These are phyloP conservation scores for Nicotiana noctiflora DNA, from an alignment of 257 asterid species.

Conservation along the genomic window DNA sequence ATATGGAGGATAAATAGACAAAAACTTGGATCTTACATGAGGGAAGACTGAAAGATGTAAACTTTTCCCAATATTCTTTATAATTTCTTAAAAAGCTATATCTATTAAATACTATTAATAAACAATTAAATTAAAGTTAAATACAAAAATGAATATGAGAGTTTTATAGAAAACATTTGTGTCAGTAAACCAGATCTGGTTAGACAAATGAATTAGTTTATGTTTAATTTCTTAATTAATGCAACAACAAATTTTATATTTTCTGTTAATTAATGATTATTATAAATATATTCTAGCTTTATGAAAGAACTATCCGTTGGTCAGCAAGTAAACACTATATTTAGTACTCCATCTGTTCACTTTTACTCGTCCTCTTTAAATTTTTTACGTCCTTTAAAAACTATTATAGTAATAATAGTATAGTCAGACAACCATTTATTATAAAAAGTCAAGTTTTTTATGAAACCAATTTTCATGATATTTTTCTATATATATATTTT, in stretches of 20 bases:
- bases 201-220: not conserved
- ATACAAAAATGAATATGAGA: no score
- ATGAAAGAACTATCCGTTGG: not conserved
- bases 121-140: not conserved
- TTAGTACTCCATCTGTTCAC: not conserved
- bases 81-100: not conserved
- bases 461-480: no score
- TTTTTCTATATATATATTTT: no score
- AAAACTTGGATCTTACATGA: not conserved
- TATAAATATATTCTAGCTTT: not conserved
- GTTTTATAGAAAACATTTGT: not conserved
- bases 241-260: not conserved
- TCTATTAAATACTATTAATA: not conserved
- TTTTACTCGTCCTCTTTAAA: no score
- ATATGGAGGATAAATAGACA: not conserved
- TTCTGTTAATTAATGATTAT: not conserved
- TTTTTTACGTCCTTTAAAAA: no score
- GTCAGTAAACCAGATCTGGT: not conserved
- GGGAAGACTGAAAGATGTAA: not conserved
- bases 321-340: not conserved
- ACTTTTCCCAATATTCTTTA: not conserved
- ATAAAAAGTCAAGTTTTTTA: no score
- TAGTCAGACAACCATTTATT: no score
- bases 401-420: no score
- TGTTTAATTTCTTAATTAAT: not conserved